Percentiles rank a stretch among this genome's conserved stretches.
Conservation (phyloP, 2,329 filamentous ascomycete species). For the Myriosclerotinia curreyana region DNA sequence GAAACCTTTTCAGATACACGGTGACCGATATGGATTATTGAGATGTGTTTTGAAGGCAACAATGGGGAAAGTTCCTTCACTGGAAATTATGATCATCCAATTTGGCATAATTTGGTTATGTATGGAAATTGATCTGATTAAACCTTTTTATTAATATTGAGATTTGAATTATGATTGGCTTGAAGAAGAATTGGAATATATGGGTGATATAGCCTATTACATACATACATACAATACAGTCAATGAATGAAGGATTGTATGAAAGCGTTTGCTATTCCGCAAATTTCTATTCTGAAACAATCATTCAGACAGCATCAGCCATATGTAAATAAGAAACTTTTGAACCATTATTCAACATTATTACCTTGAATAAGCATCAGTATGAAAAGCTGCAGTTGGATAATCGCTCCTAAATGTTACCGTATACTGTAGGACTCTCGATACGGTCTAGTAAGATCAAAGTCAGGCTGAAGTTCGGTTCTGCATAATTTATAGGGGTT, state of each 20-base stretch:
- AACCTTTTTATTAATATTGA: not conserved
- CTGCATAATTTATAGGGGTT: conserved; percentile 14
- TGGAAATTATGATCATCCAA: conserved; percentile 16
- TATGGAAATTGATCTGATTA: conserved; percentile 3
- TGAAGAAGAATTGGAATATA: not conserved
- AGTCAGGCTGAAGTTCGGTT: not conserved
- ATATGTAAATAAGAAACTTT: conserved; percentile 1
- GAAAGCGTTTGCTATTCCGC: not conserved
- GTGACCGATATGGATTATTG: too few relatives aligned
- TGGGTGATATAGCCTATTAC: not conserved
- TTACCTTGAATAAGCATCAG: not conserved
- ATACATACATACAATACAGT: too few relatives aligned
- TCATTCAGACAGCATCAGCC: conserved; percentile 3
- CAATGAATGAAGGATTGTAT: not conserved
- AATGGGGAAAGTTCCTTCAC: not conserved
- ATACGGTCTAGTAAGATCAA: not conserved
- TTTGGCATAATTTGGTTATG: not conserved
- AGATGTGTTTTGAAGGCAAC: too few relatives aligned
- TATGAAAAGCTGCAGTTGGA: too few relatives aligned
- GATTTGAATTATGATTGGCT: not conserved
- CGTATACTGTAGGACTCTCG: too few relatives aligned
- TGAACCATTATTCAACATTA: not conserved
- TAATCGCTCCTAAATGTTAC: too few relatives aligned
- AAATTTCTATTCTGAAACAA: not conserved
- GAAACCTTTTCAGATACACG: not conserved